These are phyloP conservation scores for Megacollybia marginata DNA, from an alignment of 768 basidiomycete species.

Conservation along the genomic window DNA sequence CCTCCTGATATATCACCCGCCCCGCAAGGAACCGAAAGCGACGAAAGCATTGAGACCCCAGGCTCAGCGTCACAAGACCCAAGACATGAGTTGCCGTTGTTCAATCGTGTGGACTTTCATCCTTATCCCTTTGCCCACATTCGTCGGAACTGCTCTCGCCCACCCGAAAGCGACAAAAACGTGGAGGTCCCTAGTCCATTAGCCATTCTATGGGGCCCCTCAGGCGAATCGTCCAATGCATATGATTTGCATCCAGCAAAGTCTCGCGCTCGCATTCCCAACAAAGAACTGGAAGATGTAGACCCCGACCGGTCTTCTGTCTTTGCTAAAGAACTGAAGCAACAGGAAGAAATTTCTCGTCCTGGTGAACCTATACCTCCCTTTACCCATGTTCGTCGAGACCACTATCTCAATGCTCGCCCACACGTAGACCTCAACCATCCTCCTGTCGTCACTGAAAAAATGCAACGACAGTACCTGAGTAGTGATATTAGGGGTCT, in stretches of 20 bases:
- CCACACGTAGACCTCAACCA: conserved; percentile 34
- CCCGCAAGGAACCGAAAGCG: too few relatives aligned
- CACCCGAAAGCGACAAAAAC: conserved; percentile 23
- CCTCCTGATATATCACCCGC: conserved; percentile 74
- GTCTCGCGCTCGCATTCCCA: too few relatives aligned
- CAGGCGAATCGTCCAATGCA: too few relatives aligned
- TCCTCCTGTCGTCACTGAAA: conserved; percentile 50
- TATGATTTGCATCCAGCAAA: too few relatives aligned
- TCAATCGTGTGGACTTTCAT: conserved; percentile 61
- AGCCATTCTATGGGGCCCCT: too few relatives aligned
- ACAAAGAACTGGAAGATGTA: too few relatives aligned
- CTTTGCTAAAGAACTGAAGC: too few relatives aligned
- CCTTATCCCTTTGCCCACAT: conserved; percentile 75
- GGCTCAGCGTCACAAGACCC: conserved; percentile 48
- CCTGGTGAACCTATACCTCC: too few relatives aligned
- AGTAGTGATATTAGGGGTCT: conserved; percentile 53
- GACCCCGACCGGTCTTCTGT: too few relatives aligned
- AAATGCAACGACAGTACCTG: conserved; percentile 68
- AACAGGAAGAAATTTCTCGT: too few relatives aligned
- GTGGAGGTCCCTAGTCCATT: too few relatives aligned
- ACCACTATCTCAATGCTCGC: conserved; percentile 28
- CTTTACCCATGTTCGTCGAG: conserved; percentile 63
- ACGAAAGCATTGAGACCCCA: conserved; percentile 67
- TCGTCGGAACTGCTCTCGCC: conserved; percentile 38
- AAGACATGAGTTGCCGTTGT: conserved; percentile 30